These are phyloP conservation scores for Auricularia heimuer DNA, from an alignment of 768 basidiomycete genomes.

Conservation along the genomic window DNA sequence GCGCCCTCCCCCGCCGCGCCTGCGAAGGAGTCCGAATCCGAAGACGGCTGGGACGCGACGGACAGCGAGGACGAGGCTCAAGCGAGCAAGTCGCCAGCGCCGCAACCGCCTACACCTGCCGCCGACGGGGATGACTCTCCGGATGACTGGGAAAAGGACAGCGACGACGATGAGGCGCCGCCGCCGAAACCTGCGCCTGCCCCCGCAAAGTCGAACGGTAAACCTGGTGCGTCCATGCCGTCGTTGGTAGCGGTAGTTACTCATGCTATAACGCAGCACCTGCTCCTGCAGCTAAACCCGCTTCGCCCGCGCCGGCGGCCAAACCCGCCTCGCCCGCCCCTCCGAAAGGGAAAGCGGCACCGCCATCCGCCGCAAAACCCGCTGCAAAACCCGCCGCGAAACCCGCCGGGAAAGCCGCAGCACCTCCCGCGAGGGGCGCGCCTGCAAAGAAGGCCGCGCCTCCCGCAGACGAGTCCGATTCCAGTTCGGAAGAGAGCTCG, in stretches of 20 bases:
- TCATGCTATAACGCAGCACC: too few relatives aligned
- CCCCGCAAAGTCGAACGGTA: background rate
- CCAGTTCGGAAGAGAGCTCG: slow-evolving; percentile 37
- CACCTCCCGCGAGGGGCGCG: slow-evolving; percentile 17
- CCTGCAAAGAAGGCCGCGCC: slow-evolving; percentile 28
- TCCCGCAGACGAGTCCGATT: slow-evolving; percentile 30
- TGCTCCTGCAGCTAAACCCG: background rate
- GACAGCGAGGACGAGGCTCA: slow-evolving; percentile 42
- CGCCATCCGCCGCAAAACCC: slow-evolving; percentile 14
- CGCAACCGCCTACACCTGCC: background rate
- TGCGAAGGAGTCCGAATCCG: slow-evolving; percentile 11
- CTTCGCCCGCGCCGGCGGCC: background rate
- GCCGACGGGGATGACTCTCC: background rate
- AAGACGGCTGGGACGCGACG: slow-evolving; percentile 33
- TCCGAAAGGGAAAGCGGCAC: slow-evolving; percentile 14
- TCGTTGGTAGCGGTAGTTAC: background rate
- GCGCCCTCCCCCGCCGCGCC: slow-evolving; percentile 9
- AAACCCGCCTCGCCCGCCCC: slow-evolving; percentile 3
- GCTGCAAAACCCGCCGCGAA: slow-evolving; percentile 18
- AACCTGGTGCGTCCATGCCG: background rate
- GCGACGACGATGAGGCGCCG: background rate
- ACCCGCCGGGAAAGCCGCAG: slow-evolving; percentile 12
- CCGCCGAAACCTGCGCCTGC: background rate
- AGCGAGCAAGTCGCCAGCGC: slow-evolving; percentile 11
- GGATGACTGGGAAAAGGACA: background rate